Conservation (phyloP, 805 yeast species). For the Starmerella powellii region DNA sequence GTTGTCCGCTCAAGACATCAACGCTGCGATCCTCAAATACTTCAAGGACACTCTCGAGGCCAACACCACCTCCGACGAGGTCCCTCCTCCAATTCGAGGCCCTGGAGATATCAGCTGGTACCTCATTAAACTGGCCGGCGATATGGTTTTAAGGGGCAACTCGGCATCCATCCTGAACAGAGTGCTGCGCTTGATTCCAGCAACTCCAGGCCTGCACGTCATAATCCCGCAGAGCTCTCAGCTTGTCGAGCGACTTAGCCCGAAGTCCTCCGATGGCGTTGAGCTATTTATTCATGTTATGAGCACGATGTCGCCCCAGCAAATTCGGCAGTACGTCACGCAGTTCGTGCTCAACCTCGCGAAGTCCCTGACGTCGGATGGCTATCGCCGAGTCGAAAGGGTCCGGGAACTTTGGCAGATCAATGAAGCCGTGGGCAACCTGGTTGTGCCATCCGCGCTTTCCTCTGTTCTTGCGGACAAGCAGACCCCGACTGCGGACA, state of each 20-base stretch:
- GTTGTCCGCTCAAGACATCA: constrained; percentile 13
- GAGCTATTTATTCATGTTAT: constrained; percentile 12
- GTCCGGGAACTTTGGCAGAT: constrained; percentile 54
- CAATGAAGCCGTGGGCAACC: constrained; percentile 39
- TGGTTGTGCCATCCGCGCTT: constrained; percentile 60
- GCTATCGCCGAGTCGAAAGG: constrained; percentile 55
- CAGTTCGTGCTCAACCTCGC: constrained; percentile 1
- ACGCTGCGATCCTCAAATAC: constrained; percentile 28
- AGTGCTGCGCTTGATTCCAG: constrained; percentile 10
- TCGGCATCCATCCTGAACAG: constrained; percentile 6
- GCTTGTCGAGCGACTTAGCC: constrained; percentile 1
- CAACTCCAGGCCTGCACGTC: constrained; percentile 10
- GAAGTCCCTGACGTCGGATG: constrained; percentile 30
- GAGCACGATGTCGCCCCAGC: constrained; percentile 6
- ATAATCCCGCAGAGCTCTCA: constrained; percentile 4
- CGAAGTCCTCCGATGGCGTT: constrained; percentile 5
- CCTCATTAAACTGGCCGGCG: constrained; percentile 18
- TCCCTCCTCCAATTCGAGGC: neutral
- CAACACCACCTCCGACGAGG: constrained; percentile 1
- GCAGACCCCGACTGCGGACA: constrained; percentile 28
- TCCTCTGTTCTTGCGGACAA: constrained; percentile 41
- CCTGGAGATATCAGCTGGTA: constrained; percentile 18
- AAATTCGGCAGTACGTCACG: constrained; percentile 9
- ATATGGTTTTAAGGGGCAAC: constrained; percentile 3
- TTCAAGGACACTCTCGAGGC: constrained; percentile 23